These are phyloP conservation scores for Nothophoma quercina DNA, from an alignment of 2,329 filamentous ascomycete species.

Conservation along the genomic window DNA sequence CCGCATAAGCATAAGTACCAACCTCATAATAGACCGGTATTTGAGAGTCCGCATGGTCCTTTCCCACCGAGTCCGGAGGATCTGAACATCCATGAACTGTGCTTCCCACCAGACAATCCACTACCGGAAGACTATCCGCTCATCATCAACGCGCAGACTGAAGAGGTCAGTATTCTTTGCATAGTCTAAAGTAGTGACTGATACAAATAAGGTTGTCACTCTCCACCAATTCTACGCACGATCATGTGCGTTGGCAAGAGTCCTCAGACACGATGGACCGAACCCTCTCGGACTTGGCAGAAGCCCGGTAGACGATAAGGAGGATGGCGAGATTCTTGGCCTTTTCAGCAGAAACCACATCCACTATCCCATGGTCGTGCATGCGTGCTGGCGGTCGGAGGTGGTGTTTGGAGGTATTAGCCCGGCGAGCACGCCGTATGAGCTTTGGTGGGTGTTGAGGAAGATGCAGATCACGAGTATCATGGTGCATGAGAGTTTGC, in stretches of 20 bases:
- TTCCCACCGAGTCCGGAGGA: constrained; percentile 34
- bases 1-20: constrained; percentile 30
- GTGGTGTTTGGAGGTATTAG: constrained; percentile 44
- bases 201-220: constrained; percentile 33
- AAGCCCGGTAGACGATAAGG: constrained; percentile 33
- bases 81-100: constrained; percentile 43
- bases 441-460: constrained; percentile 43
- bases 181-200: too few species aligned
- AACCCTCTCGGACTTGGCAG: constrained; percentile 31
- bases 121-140: constrained; percentile 40
- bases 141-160: constrained; percentile 43
- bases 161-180: too few species aligned
- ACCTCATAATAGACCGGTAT: constrained; percentile 26
- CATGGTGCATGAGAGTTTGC: constrained; percentile 38
- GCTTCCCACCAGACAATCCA: constrained; percentile 35
- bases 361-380: constrained; percentile 42
- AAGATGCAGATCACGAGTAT: constrained; percentile 43
- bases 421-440: constrained; percentile 39
- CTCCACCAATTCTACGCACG: constrained; percentile 40
- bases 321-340: constrained; percentile 41
- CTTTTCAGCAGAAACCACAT: constrained; percentile 40
- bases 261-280: constrained; percentile 35
- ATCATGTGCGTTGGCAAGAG: constrained; percentile 37
- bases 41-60: constrained; percentile 38
- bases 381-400: constrained; percentile 41